A percentile compares a stretch with the other conserved stretches of the same genome.
Conservation (phyloP, 1,139 yeast species). For the Protomyces inouyei region DNA sequence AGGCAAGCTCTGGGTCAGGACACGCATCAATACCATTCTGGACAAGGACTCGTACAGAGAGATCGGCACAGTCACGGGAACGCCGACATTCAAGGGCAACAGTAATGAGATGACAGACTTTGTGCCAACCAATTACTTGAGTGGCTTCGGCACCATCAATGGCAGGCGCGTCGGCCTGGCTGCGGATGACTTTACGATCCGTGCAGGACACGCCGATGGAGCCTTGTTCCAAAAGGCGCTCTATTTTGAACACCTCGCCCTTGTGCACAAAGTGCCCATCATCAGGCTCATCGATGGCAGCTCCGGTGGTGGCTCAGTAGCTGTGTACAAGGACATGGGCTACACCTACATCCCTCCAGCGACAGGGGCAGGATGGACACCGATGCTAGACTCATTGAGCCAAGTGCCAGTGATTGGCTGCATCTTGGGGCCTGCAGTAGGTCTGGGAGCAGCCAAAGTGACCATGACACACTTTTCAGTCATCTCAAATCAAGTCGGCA, state of each 20-base stretch:
- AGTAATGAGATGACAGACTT: slow-evolving; percentile 15
- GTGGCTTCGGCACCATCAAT: slow-evolving; percentile 12
- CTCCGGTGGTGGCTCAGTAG: slow-evolving; percentile 23
- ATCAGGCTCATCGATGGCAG: slow-evolving; percentile 19
- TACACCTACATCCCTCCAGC: slow-evolving; percentile 26
- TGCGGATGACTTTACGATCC: slow-evolving; percentile 23
- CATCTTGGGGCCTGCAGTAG: slow-evolving; percentile 23
- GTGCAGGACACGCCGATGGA: slow-evolving; percentile 24
- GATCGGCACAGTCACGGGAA: slow-evolving; percentile 18
- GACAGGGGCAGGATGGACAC: slow-evolving; percentile 20
- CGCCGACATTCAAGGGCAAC: slow-evolving; percentile 10
- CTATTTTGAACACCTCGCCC: slow-evolving; percentile 20
- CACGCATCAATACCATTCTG: slow-evolving; percentile 1
- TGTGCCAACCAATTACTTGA: slow-evolving; percentile 18
- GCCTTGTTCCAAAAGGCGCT: slow-evolving; percentile 18
- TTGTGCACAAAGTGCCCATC: slow-evolving; percentile 16
- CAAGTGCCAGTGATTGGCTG: slow-evolving; percentile 18
- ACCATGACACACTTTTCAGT: slow-evolving; percentile 22
- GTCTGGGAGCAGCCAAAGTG: slow-evolving; percentile 24
- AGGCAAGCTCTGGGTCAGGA: slow-evolving; percentile 23
- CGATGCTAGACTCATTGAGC: slow-evolving; percentile 14
- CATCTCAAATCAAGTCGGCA: slow-evolving; percentile 9
- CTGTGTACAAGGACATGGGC: slow-evolving; percentile 22
- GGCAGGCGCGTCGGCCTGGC: slow-evolving; percentile 23
- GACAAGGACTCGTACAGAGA: slow-evolving; percentile 10